Base-by-base conservation (phyloP, 345 rosid genomes). In the Citrus medica region DNA sequence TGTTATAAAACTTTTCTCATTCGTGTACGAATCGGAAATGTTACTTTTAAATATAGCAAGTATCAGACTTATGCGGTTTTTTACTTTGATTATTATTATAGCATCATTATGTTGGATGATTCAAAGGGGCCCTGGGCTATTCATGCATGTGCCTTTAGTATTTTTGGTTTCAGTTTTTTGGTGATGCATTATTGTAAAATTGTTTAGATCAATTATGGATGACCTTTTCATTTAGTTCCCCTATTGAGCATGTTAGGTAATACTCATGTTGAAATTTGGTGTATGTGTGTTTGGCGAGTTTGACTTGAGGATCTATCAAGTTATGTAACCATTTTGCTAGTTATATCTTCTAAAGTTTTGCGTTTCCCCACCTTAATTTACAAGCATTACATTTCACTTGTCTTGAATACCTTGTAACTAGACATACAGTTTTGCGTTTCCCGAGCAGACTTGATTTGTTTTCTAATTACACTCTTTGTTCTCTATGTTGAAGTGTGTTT, bases 401-500 rank as follows among this genome's bases (percentile, higher is more conserved):
- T 38, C 27, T 74, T 74, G 32, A 61, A 27, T 61, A 24, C 37
- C 40, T 42, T 53, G 58, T 53, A 53, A 17, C 3, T 14, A 12
- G 3, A 38, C 14, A 3, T 25, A 51, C 17, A 21, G 2, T 30
- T 30, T 30, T 30, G 32, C 4, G 32, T 30, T 30, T 25, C 37
- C 19, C 37, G 9, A 42, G 69, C 67, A 35, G 76, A 24, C 9
- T 38, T 37, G 40, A 25, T 24, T 7, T 40, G 59, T 40, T 61
- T 30, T 42, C 25, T 74, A 62, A 19, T 75, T 21, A 76, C 56
- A 67, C 32, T 8, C 30, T 46, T 69, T 67, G 24, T 67, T 75
- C 40, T 48, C 48, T 69, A 61, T 76, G 76, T 79, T 82, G 66
- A 82, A 86, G 94, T 74, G 67, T 40, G 59, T 65, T 62, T 19